Base-by-base conservation (phyloP, 345 rosid genomes). In the Ceriops tagal region DNA sequence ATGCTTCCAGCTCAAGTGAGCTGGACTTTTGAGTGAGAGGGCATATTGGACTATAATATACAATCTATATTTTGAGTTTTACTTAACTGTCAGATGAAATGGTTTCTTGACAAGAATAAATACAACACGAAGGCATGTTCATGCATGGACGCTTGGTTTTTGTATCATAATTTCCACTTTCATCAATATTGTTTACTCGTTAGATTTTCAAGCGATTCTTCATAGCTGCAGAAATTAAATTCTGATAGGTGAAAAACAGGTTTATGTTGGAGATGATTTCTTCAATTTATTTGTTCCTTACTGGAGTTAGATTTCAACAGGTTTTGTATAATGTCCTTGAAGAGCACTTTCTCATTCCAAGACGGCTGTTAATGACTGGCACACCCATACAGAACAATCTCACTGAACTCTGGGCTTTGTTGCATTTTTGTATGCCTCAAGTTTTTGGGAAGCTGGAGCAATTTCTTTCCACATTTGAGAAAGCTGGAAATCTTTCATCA, bases 401-500 rank as follows among this genome's bases (percentile, higher is more conserved):
- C 61, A 80, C 85, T 34, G 98, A 92, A 74, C 90, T 92, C n/a
- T 92, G 98, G 98, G 89, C 96, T 55, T 79, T 92, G 80, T 73
- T 92, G 92, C 96, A 90, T 82, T 92, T 92, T 74, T 92, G 96
- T 69, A 86, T 90, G 96, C 95, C 98, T 66, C 82, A 77, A 34
- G 84, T 92, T 49, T 92, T 92, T 87, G 96, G 96, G 76, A 86
- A 82, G 32, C 81, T 80, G 78, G 81, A 88, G 67, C 85, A 88
- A 75, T 92, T 90, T 66, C 93, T 85, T 83, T 79, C 62, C 28
- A 76, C 85, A 57, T 92, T 92, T 73, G 85, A 86, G 78, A 91
- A 88, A 82, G 79, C 81, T 69, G 93, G 78, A 71, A 80, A 83
- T 66, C 46, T 59, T 80, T 69, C 79, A 66, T 77, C 89, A 86